Conservation (phyloP, 306 rosid genomes). For the Trifolium fragiferum region DNA sequence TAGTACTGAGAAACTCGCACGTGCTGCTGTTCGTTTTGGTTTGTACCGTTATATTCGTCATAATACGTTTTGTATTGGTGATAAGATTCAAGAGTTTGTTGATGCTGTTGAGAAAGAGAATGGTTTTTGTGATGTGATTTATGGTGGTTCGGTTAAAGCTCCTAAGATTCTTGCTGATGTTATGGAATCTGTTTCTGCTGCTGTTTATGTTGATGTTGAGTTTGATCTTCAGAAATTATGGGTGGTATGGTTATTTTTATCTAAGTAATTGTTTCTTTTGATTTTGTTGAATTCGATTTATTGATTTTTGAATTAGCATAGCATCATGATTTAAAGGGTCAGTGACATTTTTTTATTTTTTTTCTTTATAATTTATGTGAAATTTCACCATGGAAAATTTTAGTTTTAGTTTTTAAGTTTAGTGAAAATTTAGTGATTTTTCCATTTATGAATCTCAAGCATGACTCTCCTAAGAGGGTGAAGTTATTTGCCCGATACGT, state of each 20-base stretch:
- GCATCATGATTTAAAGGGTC: no score
- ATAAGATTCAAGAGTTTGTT: conserved; percentile 56
- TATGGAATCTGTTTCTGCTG: conserved; percentile 80
- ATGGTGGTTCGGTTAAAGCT: conserved; percentile 75
- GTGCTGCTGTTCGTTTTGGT: conserved; percentile 63
- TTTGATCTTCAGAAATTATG: conserved; percentile 63
- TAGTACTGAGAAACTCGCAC: conserved; percentile 86
- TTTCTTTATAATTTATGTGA: no score
- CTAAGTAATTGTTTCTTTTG: no score
- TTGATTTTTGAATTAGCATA: no score
- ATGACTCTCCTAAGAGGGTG: no score
- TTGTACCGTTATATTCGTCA: conserved; percentile 55
- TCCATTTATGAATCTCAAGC: no score
- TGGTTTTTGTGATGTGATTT: conserved; percentile 17
- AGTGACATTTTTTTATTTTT: no score
- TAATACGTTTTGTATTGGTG: conserved; percentile 44
- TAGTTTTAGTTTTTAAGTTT: no score
- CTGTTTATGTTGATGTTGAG: conserved; percentile 63
- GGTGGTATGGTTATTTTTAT: conserved; percentile 72
- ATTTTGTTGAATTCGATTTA: no score
- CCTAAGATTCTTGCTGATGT: conserved; percentile 91
- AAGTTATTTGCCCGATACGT: no score
- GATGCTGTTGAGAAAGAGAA: conserved; percentile 52
- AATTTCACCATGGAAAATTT: no score
- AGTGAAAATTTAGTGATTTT: no score